Conservation (phyloP, 495 filamentous ascomycete genomes). For the Neurospora sp. region DNA sequence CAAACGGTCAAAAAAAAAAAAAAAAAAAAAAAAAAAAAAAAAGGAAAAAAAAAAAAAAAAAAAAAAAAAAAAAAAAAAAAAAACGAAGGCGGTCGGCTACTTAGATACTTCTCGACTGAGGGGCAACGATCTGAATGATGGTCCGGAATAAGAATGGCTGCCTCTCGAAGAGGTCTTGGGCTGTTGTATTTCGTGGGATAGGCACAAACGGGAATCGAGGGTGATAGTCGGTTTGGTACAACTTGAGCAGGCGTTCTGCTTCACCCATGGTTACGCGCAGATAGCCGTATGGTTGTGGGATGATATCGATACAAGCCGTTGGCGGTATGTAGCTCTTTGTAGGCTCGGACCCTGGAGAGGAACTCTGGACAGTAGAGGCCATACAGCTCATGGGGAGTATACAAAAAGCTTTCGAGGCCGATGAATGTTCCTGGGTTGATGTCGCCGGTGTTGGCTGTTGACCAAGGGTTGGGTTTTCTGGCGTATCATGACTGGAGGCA, state of each 20-base stretch:
- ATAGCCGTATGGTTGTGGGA: constrained; percentile 3
- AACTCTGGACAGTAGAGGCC: not conserved
- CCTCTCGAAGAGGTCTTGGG: constrained; percentile 6
- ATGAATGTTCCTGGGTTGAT: not conserved
- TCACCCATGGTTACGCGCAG: constrained; percentile 9
- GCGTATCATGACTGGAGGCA: not conserved
- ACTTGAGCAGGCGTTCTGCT: constrained; percentile 4
- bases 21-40: no score
- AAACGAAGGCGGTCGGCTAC: no score
- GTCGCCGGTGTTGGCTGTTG: not conserved
- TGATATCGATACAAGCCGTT: constrained; percentile 6
- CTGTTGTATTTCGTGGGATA: constrained; percentile 2
- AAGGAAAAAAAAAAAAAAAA: no score
- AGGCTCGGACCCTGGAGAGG: not conserved
- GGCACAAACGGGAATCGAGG: constrained; percentile 19
- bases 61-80: no score
- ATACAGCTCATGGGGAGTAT: not conserved
- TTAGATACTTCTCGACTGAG: no score
- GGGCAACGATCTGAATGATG: constrained; percentile 11
- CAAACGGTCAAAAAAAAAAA: no score
- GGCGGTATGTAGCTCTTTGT: not conserved
- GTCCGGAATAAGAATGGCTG: constrained; percentile 17
- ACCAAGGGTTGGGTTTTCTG: not conserved
- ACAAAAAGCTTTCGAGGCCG: not conserved
- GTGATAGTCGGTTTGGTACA: constrained; percentile 12